Conservation (phyloP, 345 rosid species). For the Eucalyptus shirleyi region DNA sequence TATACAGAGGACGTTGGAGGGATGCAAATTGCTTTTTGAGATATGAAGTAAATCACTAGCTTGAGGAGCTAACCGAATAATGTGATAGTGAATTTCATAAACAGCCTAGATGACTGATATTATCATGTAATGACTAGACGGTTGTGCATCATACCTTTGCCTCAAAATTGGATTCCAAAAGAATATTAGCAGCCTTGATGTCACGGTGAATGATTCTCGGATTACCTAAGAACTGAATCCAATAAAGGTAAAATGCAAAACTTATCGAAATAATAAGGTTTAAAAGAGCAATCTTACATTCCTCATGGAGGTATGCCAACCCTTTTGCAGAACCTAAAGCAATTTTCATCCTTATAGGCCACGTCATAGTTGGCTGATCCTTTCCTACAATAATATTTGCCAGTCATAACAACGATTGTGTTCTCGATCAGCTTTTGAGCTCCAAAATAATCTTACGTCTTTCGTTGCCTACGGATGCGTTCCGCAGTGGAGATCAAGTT, state of each 20-base stretch:
- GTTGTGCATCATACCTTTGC: neutral
- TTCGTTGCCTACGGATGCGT: neutral
- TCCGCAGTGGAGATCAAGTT: neutral
- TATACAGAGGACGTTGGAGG: neutral
- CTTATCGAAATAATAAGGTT: too few species aligned
- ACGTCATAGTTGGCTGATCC: conserved; percentile 45
- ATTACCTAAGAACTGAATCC: neutral
- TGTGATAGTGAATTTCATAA: neutral
- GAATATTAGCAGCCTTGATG: neutral
- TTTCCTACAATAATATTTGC: conserved; percentile 29
- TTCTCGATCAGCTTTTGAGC: neutral
- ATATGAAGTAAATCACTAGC: neutral
- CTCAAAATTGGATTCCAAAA: neutral
- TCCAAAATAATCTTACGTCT: neutral
- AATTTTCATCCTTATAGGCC: conserved; percentile 59
- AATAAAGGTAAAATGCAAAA: neutral
- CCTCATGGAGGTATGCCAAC: conserved; percentile 72
- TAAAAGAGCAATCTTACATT: conserved; percentile 36
- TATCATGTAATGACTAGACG: too few species aligned
- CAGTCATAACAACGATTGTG: neutral
- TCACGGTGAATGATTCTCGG: neutral
- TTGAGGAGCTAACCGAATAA: neutral
- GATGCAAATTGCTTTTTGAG: neutral
- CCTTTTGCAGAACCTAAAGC: conserved; percentile 79
- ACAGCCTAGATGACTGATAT: neutral